Evolutionary conservation across 1,284 basidiomycete genomes (phyloP).

Genomic region (Laetiporus sulphureus): DNA sequence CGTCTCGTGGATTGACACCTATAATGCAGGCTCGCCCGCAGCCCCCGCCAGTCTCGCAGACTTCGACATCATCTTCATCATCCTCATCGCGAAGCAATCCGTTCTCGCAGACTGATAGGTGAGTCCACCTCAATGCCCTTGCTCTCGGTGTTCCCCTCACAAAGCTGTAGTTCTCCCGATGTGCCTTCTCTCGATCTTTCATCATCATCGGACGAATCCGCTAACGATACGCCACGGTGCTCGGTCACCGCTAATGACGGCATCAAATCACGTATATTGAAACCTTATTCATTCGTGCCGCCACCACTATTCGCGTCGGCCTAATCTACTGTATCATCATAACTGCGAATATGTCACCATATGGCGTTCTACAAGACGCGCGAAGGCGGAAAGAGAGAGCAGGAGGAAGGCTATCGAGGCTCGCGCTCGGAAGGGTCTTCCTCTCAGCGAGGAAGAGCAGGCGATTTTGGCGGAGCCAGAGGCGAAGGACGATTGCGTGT

Average conservation of each 20-base stretch:
- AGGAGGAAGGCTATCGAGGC: constrained; percentile 57
- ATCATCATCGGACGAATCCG: constrained; percentile 7
- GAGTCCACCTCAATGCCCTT: constrained; percentile 30
- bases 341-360: constrained; percentile 7
- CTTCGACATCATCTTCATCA: constrained; percentile 11
- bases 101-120: constrained; percentile 70
- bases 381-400: constrained; percentile 64
- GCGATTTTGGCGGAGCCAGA: constrained; percentile 45
- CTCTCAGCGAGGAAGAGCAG: constrained; percentile 47
- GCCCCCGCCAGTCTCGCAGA: constrained; percentile 11
- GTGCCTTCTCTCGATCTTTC: constrained; percentile 11
- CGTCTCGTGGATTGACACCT: constrained; percentile 5
- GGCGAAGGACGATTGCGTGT: constrained; percentile 41
- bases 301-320: constrained; percentile 57
- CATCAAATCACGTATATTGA: constrained; percentile 9
- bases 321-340: constrained; percentile 33
- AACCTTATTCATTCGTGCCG: constrained; percentile 49
- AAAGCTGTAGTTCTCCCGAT: constrained; percentile 42
- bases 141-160: constrained; percentile 57
- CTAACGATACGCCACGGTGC: constrained; percentile 11
- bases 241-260: constrained; percentile 11
- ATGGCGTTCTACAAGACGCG: constrained; percentile 40
- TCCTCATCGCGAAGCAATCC: constrained; percentile 30
- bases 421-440: constrained; percentile 62
- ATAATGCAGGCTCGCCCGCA: too few relatives aligned